These are phyloP conservation scores for Solanum ahanhuiri DNA, from an alignment of 257 asterid genomes.

Conservation along the genomic window DNA sequence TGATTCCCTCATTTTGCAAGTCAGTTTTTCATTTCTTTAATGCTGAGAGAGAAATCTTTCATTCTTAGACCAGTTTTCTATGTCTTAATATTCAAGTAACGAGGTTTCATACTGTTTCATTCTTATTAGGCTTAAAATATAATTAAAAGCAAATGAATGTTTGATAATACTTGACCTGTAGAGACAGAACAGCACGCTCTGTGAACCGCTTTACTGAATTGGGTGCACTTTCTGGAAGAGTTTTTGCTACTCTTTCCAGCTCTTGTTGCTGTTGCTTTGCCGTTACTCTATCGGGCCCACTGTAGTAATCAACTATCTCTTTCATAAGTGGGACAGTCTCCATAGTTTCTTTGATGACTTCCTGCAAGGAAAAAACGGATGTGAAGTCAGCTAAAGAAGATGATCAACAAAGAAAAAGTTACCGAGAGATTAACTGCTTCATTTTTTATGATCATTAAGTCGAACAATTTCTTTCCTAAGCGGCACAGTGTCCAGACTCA, in stretches of 20 bases:
- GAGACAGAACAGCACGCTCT: slow-evolving; percentile 66
- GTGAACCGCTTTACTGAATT: slow-evolving; percentile 64
- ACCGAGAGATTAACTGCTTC: not conserved
- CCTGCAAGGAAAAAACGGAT: slow-evolving; percentile 23
- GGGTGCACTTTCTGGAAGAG: slow-evolving; percentile 69
- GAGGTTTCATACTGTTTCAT: not conserved
- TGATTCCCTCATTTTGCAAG: not conserved
- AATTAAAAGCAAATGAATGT: not conserved
- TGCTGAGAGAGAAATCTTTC: not conserved
- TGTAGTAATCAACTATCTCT: slow-evolving; percentile 59
- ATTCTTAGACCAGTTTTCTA: not conserved
- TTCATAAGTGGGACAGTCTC: slow-evolving; percentile 62
- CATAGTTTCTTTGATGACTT: slow-evolving; percentile 64
- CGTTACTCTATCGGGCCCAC: slow-evolving; percentile 85
- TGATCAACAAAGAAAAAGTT: slow-evolving; percentile 4
- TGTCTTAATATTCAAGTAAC: not conserved
- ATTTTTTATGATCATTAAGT: not conserved
- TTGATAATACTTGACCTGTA: slow-evolving; percentile 47
- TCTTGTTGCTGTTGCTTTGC: slow-evolving; percentile 73
- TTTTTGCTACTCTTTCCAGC: slow-evolving; percentile 73
- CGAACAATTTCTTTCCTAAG: not conserved
- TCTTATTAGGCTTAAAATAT: not conserved
- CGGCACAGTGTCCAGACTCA: not conserved
- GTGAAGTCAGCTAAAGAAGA: not conserved
- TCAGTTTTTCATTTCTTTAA: not conserved